Conservation (phyloP, 116 monocot species). For the Posidonia oceanica region DNA sequence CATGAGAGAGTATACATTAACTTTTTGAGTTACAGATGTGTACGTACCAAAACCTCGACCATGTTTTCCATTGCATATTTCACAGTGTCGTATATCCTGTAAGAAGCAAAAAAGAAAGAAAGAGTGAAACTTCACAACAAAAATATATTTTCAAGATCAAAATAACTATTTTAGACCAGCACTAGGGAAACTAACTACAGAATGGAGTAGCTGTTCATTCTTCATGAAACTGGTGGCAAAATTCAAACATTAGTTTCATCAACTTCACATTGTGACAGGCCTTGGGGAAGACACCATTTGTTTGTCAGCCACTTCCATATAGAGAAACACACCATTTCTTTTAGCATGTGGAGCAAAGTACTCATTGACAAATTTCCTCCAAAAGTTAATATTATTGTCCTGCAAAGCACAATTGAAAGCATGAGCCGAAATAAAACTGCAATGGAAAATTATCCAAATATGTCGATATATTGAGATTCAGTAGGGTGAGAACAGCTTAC, state of each 20-base stretch:
- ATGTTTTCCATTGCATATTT: constrained; percentile 83
- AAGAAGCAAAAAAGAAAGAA: constrained; percentile 4
- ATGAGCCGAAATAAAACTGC: background rate
- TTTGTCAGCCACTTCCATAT: constrained; percentile 46
- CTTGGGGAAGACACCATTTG: constrained; percentile 43
- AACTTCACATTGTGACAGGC: no score
- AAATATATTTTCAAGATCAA: no score
- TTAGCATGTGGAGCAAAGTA: no score
- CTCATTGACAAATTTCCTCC: no score
- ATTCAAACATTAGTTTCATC: no score
- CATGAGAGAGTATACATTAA: background rate
- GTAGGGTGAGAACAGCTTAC: constrained; percentile 15
- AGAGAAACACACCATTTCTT: no score
- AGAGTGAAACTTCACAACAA: background rate
- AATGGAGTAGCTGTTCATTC: constrained; percentile 2
- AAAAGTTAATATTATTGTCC: no score
- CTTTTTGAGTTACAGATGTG: no score
- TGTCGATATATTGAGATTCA: background rate
- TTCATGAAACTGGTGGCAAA: no score
- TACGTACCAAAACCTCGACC: constrained; percentile 95
- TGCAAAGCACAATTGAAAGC: background rate
- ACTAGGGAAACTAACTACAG: background rate
- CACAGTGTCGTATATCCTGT: constrained; percentile 55
- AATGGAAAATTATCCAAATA: no score
- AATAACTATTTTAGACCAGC: no score